phyloP scores from a whole-genome alignment of 768 basidiomycete genomes.

The Auriscalpium orientale region DNA sequence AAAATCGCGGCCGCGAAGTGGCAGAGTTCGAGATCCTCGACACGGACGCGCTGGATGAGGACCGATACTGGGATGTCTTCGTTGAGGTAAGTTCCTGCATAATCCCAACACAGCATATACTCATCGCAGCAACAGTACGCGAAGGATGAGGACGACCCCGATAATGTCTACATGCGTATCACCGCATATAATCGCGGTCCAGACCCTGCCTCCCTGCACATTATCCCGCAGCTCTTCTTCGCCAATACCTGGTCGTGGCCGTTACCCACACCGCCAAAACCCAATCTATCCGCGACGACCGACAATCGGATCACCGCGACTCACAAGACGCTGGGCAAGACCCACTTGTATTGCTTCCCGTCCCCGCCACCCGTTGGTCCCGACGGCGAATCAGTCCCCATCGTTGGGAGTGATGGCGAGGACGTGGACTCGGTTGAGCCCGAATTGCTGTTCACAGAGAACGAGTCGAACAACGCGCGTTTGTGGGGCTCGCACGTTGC shows the following conservation, averaged over 20 bases:
- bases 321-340: constrained; percentile 70
- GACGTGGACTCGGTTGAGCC: constrained; percentile 60
- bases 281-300: constrained; percentile 46
- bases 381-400: constrained; percentile 41
- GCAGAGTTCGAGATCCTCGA: constrained; percentile 92
- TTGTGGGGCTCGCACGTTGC: constrained; percentile 67
- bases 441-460: constrained; percentile 89
- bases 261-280: constrained; percentile 55
- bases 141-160: constrained; percentile 88
- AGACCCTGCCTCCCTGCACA: constrained; percentile 87
- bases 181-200: constrained; percentile 96
- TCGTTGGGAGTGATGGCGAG: constrained; percentile 49
- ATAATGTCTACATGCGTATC: constrained; percentile 87
- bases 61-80: constrained; percentile 98
- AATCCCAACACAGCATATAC: not conserved
- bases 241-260: constrained; percentile 99
- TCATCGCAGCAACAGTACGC: constrained; percentile 61
- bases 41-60: constrained; percentile 84
- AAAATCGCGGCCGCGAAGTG: constrained; percentile 75
- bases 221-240: constrained; percentile 96
- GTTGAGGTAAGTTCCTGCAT: constrained; percentile 63
- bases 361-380: constrained; percentile 87
- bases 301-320: constrained; percentile 61
- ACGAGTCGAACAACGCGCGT: constrained; percentile 91
- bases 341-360: constrained; percentile 81